Evolutionary conservation across 1,139 yeast genomes (phyloP).

Genomic region (Pichia sp.): DNA sequence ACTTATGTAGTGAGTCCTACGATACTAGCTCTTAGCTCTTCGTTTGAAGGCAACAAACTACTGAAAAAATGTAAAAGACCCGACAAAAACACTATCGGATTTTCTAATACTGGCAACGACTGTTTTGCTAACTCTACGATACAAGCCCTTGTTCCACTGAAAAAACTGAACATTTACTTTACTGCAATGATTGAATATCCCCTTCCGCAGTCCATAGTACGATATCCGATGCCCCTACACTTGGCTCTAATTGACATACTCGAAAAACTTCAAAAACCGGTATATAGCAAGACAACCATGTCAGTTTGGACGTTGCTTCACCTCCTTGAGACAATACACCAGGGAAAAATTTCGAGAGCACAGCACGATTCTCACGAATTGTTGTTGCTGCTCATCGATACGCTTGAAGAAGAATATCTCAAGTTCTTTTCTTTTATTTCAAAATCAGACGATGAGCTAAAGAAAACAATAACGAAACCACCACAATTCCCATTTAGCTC

Average conservation of each 20-base stretch:
- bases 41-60: not conserved
- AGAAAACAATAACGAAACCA: constrained; percentile 11
- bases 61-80: constrained; percentile 42
- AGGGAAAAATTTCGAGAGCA: constrained; percentile 68
- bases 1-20: constrained; percentile 4
- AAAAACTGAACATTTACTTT: constrained; percentile 59
- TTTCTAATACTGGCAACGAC: constrained; percentile 76
- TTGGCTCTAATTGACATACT: constrained; percentile 52
- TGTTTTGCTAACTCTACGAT: constrained; percentile 91
- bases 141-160: constrained; percentile 76
- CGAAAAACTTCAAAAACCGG: constrained; percentile 59
- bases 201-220: constrained; percentile 5
- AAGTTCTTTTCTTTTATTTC: constrained; percentile 38
- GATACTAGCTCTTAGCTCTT: not conserved
- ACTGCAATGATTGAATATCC: constrained; percentile 33
- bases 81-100: constrained; percentile 78
- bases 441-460: constrained; percentile 16
- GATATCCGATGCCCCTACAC: constrained; percentile 47
- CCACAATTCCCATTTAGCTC: constrained; percentile 79
- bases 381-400: constrained; percentile 73
- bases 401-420: constrained; percentile 63
- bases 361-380: constrained; percentile 97
- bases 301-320: constrained; percentile 78
- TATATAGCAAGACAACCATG: constrained; percentile 48
- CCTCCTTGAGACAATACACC: constrained; percentile 70